Conservation (phyloP, 2,329 filamentous ascomycete genomes). For the Herpomyces periplanetae region DNA sequence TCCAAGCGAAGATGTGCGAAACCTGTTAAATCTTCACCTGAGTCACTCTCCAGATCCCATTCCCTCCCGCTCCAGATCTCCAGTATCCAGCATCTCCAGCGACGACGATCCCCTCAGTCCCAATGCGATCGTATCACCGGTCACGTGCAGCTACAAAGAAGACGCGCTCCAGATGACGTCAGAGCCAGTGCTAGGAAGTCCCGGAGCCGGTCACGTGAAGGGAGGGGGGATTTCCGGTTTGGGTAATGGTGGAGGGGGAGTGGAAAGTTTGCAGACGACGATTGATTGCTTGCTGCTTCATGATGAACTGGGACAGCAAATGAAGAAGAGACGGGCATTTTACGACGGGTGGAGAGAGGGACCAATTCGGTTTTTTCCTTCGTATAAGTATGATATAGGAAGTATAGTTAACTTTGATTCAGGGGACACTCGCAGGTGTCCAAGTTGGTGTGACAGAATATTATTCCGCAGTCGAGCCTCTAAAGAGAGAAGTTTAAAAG, state of each 20-base stretch:
- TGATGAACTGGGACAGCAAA: constrained; percentile 41
- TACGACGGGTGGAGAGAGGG: constrained; percentile 78
- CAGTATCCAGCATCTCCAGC: too few species aligned
- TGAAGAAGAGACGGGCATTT: constrained; percentile 36
- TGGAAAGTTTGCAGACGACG: constrained; percentile 52
- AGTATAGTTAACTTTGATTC: constrained; percentile 70
- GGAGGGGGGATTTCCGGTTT: too few species aligned
- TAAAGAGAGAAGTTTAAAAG: constrained; percentile 21
- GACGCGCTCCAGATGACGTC: too few species aligned
- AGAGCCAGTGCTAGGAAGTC: too few species aligned
- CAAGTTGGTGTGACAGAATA: constrained; percentile 89
- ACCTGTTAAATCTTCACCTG: constrained; percentile 48
- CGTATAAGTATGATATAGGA: constrained; percentile 94
- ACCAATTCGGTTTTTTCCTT: constrained; percentile 49
- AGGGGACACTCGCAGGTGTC: constrained; percentile 63
- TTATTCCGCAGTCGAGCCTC: constrained; percentile 40
- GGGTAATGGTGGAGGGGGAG: too few species aligned
- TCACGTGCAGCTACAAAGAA: too few species aligned
- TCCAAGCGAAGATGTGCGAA: constrained; percentile 56
- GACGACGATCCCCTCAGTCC: too few species aligned
- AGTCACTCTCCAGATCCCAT: too few species aligned
- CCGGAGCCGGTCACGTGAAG: too few species aligned
- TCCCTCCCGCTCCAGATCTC: too few species aligned
- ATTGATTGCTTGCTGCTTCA: constrained; percentile 53
- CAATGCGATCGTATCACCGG: too few species aligned